Evolutionary conservation across 1,139 yeast species (phyloP).

Genomic region (Nadsonia starkeyi-henricii): DNA sequence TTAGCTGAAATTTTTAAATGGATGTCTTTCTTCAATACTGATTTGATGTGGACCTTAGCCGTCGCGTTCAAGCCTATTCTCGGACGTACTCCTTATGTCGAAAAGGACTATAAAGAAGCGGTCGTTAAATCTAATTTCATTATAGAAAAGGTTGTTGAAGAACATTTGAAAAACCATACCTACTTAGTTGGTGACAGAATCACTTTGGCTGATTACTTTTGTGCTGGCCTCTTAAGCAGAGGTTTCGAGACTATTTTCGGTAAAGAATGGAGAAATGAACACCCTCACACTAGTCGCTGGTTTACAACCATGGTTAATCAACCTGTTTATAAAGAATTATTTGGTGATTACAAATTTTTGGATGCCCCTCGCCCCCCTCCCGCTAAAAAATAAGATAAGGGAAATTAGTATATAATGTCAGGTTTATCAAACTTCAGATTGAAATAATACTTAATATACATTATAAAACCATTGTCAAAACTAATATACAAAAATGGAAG

Average conservation of each 20-base stretch:
- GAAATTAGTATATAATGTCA: neutral
- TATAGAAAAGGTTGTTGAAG: constrained; percentile 21
- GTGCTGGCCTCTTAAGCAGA: constrained; percentile 46
- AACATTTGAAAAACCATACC: constrained; percentile 49
- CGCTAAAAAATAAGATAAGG: neutral
- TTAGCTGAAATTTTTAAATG: constrained; percentile 2
- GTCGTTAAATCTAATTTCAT: constrained; percentile 29
- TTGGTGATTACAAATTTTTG: neutral
- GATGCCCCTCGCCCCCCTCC: neutral
- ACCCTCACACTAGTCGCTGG: constrained; percentile 79
- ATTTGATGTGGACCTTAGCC: constrained; percentile 1
- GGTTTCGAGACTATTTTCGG: constrained; percentile 62
- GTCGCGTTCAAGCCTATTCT: constrained; percentile 27
- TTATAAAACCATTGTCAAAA: neutral
- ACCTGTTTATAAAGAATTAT: constrained; percentile 2
- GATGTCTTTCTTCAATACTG: constrained; percentile 6
- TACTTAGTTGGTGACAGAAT: constrained; percentile 86
- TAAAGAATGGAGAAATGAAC: constrained; percentile 55
- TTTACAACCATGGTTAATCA: constrained; percentile 42
- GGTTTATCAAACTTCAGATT: neutral
- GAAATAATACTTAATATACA: neutral
- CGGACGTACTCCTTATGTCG: constrained; percentile 59
- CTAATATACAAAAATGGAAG: neutral
- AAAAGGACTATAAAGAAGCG: constrained; percentile 55
- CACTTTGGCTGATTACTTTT: constrained; percentile 69